These are phyloP conservation scores for Vaccinium myrtillus DNA, from an alignment of 148 eudicot species.

Conservation along the genomic window DNA sequence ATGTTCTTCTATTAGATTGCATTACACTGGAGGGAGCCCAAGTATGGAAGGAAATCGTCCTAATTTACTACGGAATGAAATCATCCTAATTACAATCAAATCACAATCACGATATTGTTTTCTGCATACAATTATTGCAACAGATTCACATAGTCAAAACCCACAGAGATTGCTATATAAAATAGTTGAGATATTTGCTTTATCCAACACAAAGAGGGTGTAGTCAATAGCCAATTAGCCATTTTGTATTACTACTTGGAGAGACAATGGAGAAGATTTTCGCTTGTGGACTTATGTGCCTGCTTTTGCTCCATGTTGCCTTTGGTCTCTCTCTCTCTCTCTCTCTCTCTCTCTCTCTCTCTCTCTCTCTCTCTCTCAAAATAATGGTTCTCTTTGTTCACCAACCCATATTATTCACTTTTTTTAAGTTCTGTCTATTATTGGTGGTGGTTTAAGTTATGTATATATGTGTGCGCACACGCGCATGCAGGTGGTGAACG, in stretches of 20 bases:
- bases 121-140: not conserved
- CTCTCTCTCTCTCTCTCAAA: slow-evolving; percentile 8
- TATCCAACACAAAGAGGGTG: not conserved
- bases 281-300: not conserved
- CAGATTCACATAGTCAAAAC: not conserved
- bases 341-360: too few species aligned
- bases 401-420: not conserved
- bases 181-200: not conserved
- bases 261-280: slow-evolving; percentile 1
- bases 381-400: not conserved
- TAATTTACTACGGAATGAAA: too few species aligned
- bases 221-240: not conserved
- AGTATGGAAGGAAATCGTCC: not conserved
- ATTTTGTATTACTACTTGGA: not conserved
- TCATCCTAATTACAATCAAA: too few species aligned
- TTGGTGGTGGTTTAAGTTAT: not conserved
- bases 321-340: not conserved
- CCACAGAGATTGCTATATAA: not conserved
- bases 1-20: not conserved
- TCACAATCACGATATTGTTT: not conserved
- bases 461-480: not conserved
- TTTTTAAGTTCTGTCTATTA: not conserved
- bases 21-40: not conserved
- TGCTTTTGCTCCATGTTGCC: not conserved
- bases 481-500: not conserved